Evolutionary conservation across 176 grass and related monocot genomes (phyloP).

Genomic region (sorghum (Sorghum bicolor)): DNA sequence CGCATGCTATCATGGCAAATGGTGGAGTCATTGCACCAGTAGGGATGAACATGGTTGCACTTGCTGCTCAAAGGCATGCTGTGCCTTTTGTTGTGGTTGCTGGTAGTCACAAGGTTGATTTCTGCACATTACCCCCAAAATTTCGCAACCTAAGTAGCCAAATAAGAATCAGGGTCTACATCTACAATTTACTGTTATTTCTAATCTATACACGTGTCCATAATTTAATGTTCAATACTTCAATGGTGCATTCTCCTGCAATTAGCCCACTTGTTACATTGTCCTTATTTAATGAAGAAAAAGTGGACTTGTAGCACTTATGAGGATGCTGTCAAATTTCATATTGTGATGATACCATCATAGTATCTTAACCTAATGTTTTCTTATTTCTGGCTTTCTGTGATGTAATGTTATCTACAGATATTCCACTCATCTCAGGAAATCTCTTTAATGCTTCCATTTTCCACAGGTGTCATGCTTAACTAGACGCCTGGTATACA

Average conservation of each 20-base stretch:
- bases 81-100: slow-evolving; percentile 97
- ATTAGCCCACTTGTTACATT: background rate
- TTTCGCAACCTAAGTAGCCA: background rate
- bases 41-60: slow-evolving; percentile 93
- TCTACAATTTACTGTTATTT: slow-evolving; percentile 7
- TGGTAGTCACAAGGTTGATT: slow-evolving; percentile 89
- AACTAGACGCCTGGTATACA: background rate
- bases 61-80: slow-evolving; percentile 97
- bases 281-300: background rate
- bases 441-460: background rate
- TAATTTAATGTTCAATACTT: background rate
- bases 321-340: background rate
- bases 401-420: background rate
- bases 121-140: background rate
- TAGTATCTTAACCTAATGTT: slow-evolving; percentile 20
- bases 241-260: background rate
- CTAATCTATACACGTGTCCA: background rate
- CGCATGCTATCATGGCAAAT: slow-evolving; percentile 98
- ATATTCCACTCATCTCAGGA: background rate
- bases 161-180: background rate
- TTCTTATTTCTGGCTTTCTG: background rate
- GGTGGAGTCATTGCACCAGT: slow-evolving; percentile 97
- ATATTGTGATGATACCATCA: background rate
- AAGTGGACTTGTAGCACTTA: background rate
- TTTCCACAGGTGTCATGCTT: background rate